Evolutionary conservation across 1,139 yeast species (phyloP).

Genomic region (Scheffersomyces titani): DNA sequence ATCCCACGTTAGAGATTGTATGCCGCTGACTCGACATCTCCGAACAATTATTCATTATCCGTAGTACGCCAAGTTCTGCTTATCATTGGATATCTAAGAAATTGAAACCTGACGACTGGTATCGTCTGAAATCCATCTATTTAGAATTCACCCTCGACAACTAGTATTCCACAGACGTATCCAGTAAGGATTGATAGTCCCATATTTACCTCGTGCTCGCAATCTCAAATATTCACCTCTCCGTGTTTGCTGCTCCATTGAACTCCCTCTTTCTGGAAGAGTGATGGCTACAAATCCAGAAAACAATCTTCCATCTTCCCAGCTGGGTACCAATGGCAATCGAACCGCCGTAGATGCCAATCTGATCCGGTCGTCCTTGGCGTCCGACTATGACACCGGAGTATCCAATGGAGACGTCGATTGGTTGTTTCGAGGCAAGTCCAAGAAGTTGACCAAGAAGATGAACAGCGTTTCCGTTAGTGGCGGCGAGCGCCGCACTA

Average conservation of each 20-base stretch:
- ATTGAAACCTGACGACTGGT: neutral
- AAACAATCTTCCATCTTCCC: neutral
- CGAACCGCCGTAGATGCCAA: neutral
- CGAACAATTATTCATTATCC: too few relatives aligned
- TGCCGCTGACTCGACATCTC: too few relatives aligned
- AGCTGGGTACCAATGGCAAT: neutral
- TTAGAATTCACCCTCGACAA: neutral
- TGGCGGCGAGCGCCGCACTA: conserved; percentile 3
- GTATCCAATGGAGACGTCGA: conserved; percentile 75
- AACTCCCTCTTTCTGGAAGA: neutral
- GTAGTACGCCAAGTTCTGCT: neutral
- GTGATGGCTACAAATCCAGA: neutral
- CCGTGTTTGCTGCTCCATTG: neutral
- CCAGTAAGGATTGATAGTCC: neutral
- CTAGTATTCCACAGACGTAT: neutral
- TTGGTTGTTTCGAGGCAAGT: conserved; percentile 71
- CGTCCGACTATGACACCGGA: conserved; percentile 41
- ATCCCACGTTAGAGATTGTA: neutral
- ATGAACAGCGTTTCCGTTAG: conserved; percentile 17
- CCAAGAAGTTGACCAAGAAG: conserved; percentile 55
- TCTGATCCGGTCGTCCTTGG: neutral
- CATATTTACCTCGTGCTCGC: neutral
- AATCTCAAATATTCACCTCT: neutral
- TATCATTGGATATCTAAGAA: neutral
- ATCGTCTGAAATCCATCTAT: neutral